These are phyloP conservation scores for Chaetomium fimeti DNA, from an alignment of 495 filamentous ascomycete species.

Conservation along the genomic window DNA sequence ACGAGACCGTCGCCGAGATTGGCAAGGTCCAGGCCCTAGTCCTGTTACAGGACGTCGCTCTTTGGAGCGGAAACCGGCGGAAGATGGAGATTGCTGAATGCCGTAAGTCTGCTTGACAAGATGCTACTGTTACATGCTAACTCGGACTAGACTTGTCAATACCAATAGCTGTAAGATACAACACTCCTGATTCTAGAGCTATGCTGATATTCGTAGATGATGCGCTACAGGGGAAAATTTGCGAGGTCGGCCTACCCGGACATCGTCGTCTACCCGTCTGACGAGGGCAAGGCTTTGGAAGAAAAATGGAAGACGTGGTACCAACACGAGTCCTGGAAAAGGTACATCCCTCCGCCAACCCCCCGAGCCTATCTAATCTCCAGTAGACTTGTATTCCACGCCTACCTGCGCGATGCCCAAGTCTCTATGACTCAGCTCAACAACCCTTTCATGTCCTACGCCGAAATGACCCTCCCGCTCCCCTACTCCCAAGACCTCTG, in stretches of 20 bases:
- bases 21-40: constrained; percentile 56
- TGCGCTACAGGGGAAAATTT: constrained; percentile 46
- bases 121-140: constrained; percentile 14
- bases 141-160: constrained; percentile 25
- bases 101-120: constrained; percentile 26
- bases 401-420: constrained; percentile 59
- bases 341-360: constrained; percentile 29
- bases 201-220: constrained; percentile 40
- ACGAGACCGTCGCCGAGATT: constrained; percentile 54
- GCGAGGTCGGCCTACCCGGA: constrained; percentile 48
- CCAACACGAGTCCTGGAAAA: constrained; percentile 55
- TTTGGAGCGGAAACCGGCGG: constrained; percentile 67
- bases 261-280: constrained; percentile 44
- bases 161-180: constrained; percentile 29
- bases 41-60: constrained; percentile 55
- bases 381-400: constrained; percentile 54
- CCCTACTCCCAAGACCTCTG: constrained; percentile 55
- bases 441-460: constrained; percentile 60
- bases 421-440: constrained; percentile 56
- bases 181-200: neutral
- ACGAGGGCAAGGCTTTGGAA: constrained; percentile 50
- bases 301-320: constrained; percentile 61
- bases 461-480: constrained; percentile 60
- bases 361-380: neutral
- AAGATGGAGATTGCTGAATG: constrained; percentile 69